A percentile compares a stretch with the other conserved stretches of the same genome.
Evolutionary conservation across 495 filamentous ascomycete species (phyloP).

Genomic region (Aspergillus panamensis): DNA sequence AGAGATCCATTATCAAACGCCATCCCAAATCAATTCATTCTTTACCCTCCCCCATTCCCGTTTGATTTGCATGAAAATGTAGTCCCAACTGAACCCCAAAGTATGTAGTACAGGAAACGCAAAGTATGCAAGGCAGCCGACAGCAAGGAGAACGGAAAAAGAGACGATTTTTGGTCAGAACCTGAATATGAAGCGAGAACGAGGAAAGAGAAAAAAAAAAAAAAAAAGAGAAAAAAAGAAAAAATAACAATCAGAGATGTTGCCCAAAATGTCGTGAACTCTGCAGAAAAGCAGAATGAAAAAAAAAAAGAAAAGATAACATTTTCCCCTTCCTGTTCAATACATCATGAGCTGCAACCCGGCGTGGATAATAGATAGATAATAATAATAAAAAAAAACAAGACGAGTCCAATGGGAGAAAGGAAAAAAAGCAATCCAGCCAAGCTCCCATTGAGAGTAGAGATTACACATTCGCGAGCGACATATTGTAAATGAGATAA

Average conservation of each 20-base stretch:
- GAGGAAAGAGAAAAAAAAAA: slow-evolving; percentile 14
- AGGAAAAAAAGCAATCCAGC: slow-evolving; percentile 24
- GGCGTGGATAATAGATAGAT: slow-evolving; percentile 18
- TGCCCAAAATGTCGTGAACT: slow-evolving; percentile 20
- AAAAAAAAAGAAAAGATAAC: slow-evolving; percentile 14
- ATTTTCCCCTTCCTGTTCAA: slow-evolving; percentile 23
- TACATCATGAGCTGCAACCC: slow-evolving; percentile 26
- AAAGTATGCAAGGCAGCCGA: slow-evolving; percentile 22
- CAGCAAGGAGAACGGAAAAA: slow-evolving; percentile 17
- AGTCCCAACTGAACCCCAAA: slow-evolving; percentile 28
- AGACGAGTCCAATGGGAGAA: slow-evolving; percentile 20
- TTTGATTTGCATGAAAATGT: slow-evolving; percentile 24
- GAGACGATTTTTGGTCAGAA: slow-evolving; percentile 16
- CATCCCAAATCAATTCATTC: slow-evolving; percentile 26
- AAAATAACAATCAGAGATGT: slow-evolving; percentile 11
- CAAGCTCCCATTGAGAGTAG: slow-evolving; percentile 48
- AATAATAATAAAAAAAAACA: slow-evolving; percentile 12
- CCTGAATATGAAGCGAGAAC: slow-evolving; percentile 11
- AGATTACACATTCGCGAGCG: slow-evolving; percentile 43
- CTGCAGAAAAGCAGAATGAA: slow-evolving; percentile 3
- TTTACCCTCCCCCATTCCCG: slow-evolving; percentile 23
- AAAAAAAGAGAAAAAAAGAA: slow-evolving; percentile 11
- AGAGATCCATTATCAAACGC: slow-evolving; percentile 14
- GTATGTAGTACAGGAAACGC: slow-evolving; percentile 31
- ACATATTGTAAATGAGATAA: slow-evolving; percentile 1